Base-by-base conservation (phyloP, 2,329 filamentous ascomycete species). In the Geosmithia flava region DNA sequence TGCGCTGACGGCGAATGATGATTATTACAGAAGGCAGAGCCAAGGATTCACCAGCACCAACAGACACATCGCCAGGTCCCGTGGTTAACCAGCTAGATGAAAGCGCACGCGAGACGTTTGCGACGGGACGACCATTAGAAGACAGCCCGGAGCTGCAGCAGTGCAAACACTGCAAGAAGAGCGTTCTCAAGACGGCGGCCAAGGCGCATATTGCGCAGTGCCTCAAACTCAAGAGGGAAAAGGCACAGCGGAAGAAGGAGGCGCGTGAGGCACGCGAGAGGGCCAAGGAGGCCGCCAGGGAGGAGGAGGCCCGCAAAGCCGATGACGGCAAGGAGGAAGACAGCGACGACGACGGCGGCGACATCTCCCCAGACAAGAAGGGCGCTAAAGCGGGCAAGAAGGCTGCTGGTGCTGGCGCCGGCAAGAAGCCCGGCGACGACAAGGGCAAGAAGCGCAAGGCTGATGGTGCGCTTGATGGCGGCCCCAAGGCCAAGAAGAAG, bases 161-260 rank as follows among this genome's bases (percentile, higher is more conserved):
- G 55, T 98, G 91, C 75, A 96, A 93, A 62, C 88, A 94, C 62
- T 98, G 91, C 69, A 95, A 93, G 67, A 90, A 94, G 58, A 85
- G 85, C 47, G 78, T 95, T 13, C 72, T 93, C 15, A 85, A 83
- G 57, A 80, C 80, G 30, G 81, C 80, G 1, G 85, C 87, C 2
- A 83, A 83, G 50, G 78, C 79, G 17, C 91, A 98, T 59, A 87
- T 95, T 51, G 82, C 83, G 39, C 80, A 83, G 44, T 98, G 91
- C 58, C 69, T 96, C 49, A 84, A 83, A 55, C 79, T 89, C 49
- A 95, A 95, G 68, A 88, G 84, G 57, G 83, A 87, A 62, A 87
- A 87, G 66, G 83, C 83, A 1, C 81, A 85, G 58, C 77, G 81
- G 47, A 87, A 87, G 66, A 87, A 87, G 58, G 84, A 86, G 58